Evolutionary conservation across 768 basidiomycete species (phyloP), one percentile per base, ranked within the genome.

Genomic region (Boletus pseudo-olivaceus): DNA sequence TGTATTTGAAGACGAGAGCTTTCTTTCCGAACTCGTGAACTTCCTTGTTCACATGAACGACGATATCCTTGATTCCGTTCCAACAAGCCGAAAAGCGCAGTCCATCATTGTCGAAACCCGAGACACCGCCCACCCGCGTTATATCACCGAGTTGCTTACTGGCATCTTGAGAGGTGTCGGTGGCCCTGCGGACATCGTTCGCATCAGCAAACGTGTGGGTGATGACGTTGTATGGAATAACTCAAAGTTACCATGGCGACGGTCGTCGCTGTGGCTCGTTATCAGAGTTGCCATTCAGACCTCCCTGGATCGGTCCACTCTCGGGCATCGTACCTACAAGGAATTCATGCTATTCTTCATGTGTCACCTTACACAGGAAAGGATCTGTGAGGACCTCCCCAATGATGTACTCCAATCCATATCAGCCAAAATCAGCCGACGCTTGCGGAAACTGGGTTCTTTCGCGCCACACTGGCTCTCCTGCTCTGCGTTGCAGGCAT

Each of bases 101-200:
- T 69, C 69, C 2, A 56, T 53, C 9, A 67, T 75, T 7, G 23
- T 46, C 12, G 79, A 82, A 62, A 43, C 56, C 9, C 67, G 79
- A 7, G 76, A 76, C 27, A 76, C 75, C 0, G 41, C 68, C 0
- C 62, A 82, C 54, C 77, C 78, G 1, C 73, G 75, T 1, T 80
- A 79, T 47, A 79, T 83, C 57, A 76, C 78, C 3, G 70, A 79
- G 48, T 61, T 82, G 6, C 67, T 83, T 8, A 72, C 72, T 5
- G 75, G 75, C n/a, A 78, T 83, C 55, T 66, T 81, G 19, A 70
- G 73, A 14, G 74, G 73, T 8, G 60, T 75, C 11, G 70, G 68
- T 35, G 47, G 53, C 4, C 75, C 74, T 2, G 60, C 67, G 12
- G 46, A 63, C 1, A 75, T 43, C 2, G 26, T 27, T 10, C 26